These are phyloP conservation scores for Beauveria medogensis DNA, from an alignment of 2,329 filamentous ascomycete genomes.

Conservation along the genomic window DNA sequence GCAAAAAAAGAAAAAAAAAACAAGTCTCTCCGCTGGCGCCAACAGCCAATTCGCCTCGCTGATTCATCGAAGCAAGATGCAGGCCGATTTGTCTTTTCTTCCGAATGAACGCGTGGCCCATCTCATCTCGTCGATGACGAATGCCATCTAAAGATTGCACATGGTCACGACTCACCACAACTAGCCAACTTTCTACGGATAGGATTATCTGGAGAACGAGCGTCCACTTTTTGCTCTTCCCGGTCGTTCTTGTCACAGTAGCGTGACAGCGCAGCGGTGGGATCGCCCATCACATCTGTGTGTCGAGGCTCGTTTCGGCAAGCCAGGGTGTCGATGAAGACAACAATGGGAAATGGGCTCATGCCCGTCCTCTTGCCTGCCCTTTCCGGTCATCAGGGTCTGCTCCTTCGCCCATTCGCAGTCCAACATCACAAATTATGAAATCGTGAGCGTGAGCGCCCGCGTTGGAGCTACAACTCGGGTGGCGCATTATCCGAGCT, in stretches of 20 bases:
- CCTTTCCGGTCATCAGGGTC: not conserved
- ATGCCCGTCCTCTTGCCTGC: no score
- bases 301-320: not conserved
- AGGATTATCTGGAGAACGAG: not conserved
- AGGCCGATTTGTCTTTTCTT: no score
- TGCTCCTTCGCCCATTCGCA: no score
- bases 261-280: not conserved
- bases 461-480: not conserved
- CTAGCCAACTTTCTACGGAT: no score
- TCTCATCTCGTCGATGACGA: not conserved
- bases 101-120: no score
- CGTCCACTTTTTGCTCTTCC: not conserved
- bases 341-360: no score
- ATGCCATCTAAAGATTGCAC: no score
- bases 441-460: not conserved
- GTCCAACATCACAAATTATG: not conserved
- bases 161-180: no score
- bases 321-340: not conserved
- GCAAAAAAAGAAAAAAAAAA: no score
- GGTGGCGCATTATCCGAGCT: slow-evolving; percentile 2
- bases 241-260: not conserved
- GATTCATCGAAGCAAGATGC: no score
- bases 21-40: no score
- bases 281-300: not conserved
- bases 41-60: no score